Conservation (phyloP, 306 rosid genomes). For the Acacia crassicarpa region DNA sequence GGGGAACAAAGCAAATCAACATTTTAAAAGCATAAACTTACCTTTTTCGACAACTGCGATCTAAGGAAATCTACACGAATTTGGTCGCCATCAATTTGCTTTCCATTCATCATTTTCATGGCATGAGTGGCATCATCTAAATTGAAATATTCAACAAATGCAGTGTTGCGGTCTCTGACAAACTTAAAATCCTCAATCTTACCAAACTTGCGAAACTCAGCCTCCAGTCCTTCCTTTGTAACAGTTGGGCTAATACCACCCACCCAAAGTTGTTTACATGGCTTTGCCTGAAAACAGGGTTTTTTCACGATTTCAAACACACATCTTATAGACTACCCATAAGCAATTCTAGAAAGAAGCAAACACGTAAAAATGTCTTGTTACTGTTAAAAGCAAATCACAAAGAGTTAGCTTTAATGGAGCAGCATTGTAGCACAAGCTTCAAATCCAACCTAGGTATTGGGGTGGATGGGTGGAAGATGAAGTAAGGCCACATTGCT, state of each 20-base stretch:
- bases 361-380: background rate
- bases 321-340: background rate
- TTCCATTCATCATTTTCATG: slow-evolving; percentile 87
- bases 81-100: slow-evolving; percentile 83
- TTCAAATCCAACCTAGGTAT: background rate
- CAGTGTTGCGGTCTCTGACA: slow-evolving; percentile 82
- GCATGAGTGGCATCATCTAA: slow-evolving; percentile 90
- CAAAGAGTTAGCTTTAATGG: background rate
- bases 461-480: background rate
- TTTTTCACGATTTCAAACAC: slow-evolving; percentile 30
- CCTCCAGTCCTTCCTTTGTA: slow-evolving; percentile 79
- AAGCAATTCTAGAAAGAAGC: background rate
- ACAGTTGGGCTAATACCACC: slow-evolving; percentile 91
- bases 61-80: slow-evolving; percentile 93
- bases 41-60: slow-evolving; percentile 71
- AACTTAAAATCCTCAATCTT: slow-evolving; percentile 85
- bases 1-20: slow-evolving; percentile 15
- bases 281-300: slow-evolving; percentile 71
- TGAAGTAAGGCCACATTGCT: background rate
- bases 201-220: slow-evolving; percentile 81
- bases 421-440: background rate
- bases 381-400: background rate
- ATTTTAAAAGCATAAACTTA: slow-evolving; percentile 38
- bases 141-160: slow-evolving; percentile 80
- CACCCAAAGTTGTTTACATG: slow-evolving; percentile 87